Percentiles rank a stretch among this genome's conserved stretches.
phyloP scores from a whole-genome alignment of 352 stramenopile species.

The Globisporangium mamillatum region DNA sequence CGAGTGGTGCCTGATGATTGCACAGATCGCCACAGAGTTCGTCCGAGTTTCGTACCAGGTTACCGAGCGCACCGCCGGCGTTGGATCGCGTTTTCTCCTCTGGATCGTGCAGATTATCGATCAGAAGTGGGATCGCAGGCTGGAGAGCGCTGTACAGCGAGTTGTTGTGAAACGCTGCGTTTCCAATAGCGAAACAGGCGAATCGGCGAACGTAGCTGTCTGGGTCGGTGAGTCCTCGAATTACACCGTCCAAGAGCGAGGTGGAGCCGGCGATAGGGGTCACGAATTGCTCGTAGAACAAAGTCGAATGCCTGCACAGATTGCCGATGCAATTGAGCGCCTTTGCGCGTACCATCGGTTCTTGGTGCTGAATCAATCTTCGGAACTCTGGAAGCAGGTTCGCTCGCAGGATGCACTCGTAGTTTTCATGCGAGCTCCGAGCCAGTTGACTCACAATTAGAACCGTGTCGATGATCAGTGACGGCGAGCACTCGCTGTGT shows the following conservation, averaged over 20 bases:
- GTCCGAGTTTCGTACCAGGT: slow-evolving; percentile 90
- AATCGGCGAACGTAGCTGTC: slow-evolving; percentile 90
- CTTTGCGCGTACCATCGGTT: slow-evolving; percentile 84
- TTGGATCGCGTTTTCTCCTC: slow-evolving; percentile 93
- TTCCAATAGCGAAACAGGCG: slow-evolving; percentile 93
- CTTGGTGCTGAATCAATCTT: slow-evolving; percentile 51
- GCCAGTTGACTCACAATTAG: slow-evolving; percentile 88
- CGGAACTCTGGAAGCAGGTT: slow-evolving; percentile 55
- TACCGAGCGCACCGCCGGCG: slow-evolving; percentile 88
- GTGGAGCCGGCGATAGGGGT: slow-evolving; percentile 13
- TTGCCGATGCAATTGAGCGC: slow-evolving; percentile 92
- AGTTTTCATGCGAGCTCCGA: slow-evolving; percentile 69
- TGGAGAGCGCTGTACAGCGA: slow-evolving; percentile 73
- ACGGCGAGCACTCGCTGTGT: slow-evolving; percentile 35
- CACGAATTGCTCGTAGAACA: slow-evolving; percentile 82
- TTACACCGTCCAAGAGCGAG: slow-evolving; percentile 60
- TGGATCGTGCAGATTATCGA: slow-evolving; percentile 60
- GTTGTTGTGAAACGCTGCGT: slow-evolving; percentile 89
- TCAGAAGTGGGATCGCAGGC: slow-evolving; percentile 58
- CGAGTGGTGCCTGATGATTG: slow-evolving; percentile 45
- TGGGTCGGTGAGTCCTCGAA: slow-evolving; percentile 50
- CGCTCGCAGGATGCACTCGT: slow-evolving; percentile 54
- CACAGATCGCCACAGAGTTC: slow-evolving; percentile 71
- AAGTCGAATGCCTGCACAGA: slow-evolving; percentile 87
- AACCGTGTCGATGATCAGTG: slow-evolving; percentile 76